Evolutionary conservation across 1,139 yeast genomes (phyloP).

Genomic region (Candida buenavistaensis): DNA sequence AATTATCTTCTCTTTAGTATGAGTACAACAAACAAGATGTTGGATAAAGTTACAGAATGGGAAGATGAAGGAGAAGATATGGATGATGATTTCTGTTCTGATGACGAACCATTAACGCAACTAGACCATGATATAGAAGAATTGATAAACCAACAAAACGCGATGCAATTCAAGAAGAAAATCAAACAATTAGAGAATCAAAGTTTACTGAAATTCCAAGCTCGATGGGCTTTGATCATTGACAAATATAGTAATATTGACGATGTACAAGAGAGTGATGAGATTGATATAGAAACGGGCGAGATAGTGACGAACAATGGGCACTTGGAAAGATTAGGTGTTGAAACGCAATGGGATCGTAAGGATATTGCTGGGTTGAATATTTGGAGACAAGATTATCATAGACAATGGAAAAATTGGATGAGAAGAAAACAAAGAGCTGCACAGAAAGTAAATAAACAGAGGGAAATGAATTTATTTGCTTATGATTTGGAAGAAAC

Average conservation of each 20-base stretch:
- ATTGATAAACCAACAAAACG: slow-evolving; percentile 4
- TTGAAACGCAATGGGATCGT: slow-evolving; percentile 6
- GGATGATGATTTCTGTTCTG: slow-evolving; percentile 4
- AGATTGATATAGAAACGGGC: slow-evolving; percentile 64
- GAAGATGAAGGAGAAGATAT: slow-evolving; percentile 1
- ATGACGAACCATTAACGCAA: slow-evolving; percentile 2
- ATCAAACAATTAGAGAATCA: slow-evolving; percentile 25
- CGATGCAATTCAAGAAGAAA: slow-evolving; percentile 13
- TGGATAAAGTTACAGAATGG: no score
- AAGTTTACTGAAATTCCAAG: slow-evolving; percentile 32
- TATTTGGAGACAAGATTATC: slow-evolving; percentile 25
- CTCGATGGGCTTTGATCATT: slow-evolving; percentile 57
- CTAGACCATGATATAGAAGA: slow-evolving; percentile 4
- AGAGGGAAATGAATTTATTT: slow-evolving; percentile 15
- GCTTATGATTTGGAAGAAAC: no score
- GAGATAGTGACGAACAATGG: slow-evolving; percentile 62
- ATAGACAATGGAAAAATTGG: slow-evolving; percentile 18
- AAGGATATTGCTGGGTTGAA: slow-evolving; percentile 12
- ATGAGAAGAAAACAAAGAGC: neutral
- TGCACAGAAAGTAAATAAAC: slow-evolving; percentile 12
- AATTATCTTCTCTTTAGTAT: no score
- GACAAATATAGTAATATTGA: slow-evolving; percentile 52
- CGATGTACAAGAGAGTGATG: slow-evolving; percentile 57
- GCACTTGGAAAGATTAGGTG: slow-evolving; percentile 49
- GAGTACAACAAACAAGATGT: no score